These are phyloP conservation scores for Colletotrichum melonis DNA, from an alignment of 2,329 filamentous ascomycete species.

Conservation along the genomic window DNA sequence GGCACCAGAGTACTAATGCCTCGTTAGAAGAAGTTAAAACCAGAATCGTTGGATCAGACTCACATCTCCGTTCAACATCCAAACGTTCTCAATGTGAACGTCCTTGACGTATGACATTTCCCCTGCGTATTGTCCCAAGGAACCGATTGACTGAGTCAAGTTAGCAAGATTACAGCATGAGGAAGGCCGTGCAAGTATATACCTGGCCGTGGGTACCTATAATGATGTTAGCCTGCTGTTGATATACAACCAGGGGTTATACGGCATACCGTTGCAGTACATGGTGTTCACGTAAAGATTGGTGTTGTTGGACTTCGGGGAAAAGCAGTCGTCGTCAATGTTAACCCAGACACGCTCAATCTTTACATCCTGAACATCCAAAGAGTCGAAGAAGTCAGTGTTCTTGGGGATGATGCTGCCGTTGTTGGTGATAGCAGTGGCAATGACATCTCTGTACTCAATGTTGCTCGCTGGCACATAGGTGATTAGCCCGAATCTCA, in stretches of 20 bases:
- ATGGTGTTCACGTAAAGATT: slow-evolving; percentile 69
- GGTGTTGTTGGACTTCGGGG: slow-evolving; percentile 68
- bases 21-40: neutral
- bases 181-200: too few relatives aligned
- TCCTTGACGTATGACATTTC: slow-evolving; percentile 67
- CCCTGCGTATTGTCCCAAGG: slow-evolving; percentile 67
- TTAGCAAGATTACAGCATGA: too few relatives aligned
- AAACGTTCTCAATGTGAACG: slow-evolving; percentile 69
- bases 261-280: slow-evolving; percentile 66
- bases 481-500: neutral
- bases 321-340: slow-evolving; percentile 71
- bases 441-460: slow-evolving; percentile 63
- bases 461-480: slow-evolving; percentile 54
- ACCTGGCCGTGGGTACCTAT: slow-evolving; percentile 40
- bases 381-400: slow-evolving; percentile 71
- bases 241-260: too few relatives aligned
- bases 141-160: slow-evolving; percentile 61
- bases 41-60: neutral
- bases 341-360: slow-evolving; percentile 63
- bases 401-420: slow-evolving; percentile 63
- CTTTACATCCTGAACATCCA: slow-evolving; percentile 65
- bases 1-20: slow-evolving; percentile 56
- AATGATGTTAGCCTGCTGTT: slow-evolving; percentile 34
- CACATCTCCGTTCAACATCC: slow-evolving; percentile 58
- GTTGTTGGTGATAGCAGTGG: slow-evolving; percentile 63